These are phyloP conservation scores for Physaria fendleri DNA, from an alignment of 345 rosid species.

Conservation along the genomic window DNA sequence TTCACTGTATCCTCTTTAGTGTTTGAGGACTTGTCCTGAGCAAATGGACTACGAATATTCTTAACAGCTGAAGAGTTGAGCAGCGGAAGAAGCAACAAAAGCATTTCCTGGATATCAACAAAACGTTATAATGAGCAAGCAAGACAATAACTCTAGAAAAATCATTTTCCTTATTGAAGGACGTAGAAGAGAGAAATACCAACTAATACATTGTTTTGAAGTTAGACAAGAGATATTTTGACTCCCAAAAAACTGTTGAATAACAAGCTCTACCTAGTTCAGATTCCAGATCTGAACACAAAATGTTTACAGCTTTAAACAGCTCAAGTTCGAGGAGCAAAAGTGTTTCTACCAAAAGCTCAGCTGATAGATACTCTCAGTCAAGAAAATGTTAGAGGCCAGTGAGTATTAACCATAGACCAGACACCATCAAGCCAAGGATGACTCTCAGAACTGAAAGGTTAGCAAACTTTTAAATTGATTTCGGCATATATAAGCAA, in stretches of 20 bases:
- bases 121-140: neutral
- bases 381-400: neutral
- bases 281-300: neutral
- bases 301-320: neutral
- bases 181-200: neutral
- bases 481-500: neutral
- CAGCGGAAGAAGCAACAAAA: slow-evolving; percentile 85
- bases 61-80: slow-evolving; percentile 77
- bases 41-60: slow-evolving; percentile 65
- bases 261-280: neutral
- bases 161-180: neutral
- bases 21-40: slow-evolving; percentile 66
- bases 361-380: neutral
- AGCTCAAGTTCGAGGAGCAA: neutral
- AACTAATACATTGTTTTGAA: neutral
- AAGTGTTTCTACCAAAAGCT: slow-evolving; percentile 4
- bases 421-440: neutral
- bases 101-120: slow-evolving; percentile 68
- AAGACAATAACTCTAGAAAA: neutral
- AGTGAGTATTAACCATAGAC: slow-evolving; percentile 4
- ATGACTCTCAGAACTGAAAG: neutral
- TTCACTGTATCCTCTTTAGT: slow-evolving; percentile 43
- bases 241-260: neutral
- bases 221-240: neutral
- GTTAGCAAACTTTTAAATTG: neutral